A percentile compares a stretch with the other conserved stretches of the same genome.
phyloP scores from a whole-genome alignment of 2,329 filamentous ascomycete species.

The Botrytis hyacinthi region DNA sequence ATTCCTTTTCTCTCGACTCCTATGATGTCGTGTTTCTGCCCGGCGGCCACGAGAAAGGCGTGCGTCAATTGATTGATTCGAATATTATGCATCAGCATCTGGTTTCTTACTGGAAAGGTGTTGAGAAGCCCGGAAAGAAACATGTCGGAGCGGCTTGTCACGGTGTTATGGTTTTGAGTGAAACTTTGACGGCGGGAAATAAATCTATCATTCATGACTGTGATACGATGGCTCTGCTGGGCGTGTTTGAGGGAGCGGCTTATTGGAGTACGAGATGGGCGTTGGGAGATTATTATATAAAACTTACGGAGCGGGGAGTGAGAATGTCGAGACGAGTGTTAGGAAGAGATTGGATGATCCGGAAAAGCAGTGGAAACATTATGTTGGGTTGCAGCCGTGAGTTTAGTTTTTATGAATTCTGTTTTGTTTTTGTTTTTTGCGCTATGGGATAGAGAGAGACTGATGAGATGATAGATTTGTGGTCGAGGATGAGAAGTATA shows the following conservation, averaged over 20 bases:
- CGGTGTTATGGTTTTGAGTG: constrained; percentile 51
- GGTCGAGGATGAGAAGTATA: constrained; percentile 49
- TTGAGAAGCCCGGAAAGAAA: constrained; percentile 46
- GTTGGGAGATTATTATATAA: constrained; percentile 58
- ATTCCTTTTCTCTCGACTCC: constrained; percentile 45
- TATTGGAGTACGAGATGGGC: constrained; percentile 50
- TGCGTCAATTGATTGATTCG: constrained; percentile 52
- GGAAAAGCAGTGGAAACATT: constrained; percentile 46
- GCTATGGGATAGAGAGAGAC: too few species aligned
- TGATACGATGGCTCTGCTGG: constrained; percentile 49
- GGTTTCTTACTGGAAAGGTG: constrained; percentile 48
- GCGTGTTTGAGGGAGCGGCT: constrained; percentile 48
- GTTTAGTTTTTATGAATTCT: constrained; percentile 28
- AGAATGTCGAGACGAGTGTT: constrained; percentile 49
- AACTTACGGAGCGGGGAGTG: constrained; percentile 52
- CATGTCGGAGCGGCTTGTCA: constrained; percentile 51
- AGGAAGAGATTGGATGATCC: constrained; percentile 45
- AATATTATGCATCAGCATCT: constrained; percentile 45
- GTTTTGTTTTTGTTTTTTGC: not conserved
- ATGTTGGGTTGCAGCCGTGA: constrained; percentile 45
- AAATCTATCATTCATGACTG: constrained; percentile 49
- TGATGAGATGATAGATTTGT: constrained; percentile 43
- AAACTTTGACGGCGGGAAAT: constrained; percentile 37
- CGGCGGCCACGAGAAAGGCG: constrained; percentile 53
- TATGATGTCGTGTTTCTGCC: constrained; percentile 52